Evolutionary conservation across 176 grass and related monocot genomes (phyloP).

Genomic region (Triticum aestivum): IWGSC_CS_RefSeq_v2.1 NC_057796.1:497661313-497661812

Average conservation of each 20-base stretch:
- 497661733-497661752: constrained; percentile 40
- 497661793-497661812: constrained; percentile 82
- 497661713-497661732: no score
- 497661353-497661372: background rate
- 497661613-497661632: constrained; percentile 84
- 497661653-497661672: constrained; percentile 23
- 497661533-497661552: background rate
- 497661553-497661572: no score
- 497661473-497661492: constrained; percentile 71
- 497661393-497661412: background rate
- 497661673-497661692: no score
- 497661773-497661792: constrained; percentile 68
- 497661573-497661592: background rate
- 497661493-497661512: constrained; percentile 86
- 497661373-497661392: background rate
- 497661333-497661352: constrained; percentile 2
- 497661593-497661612: background rate
- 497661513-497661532: constrained; percentile 96
- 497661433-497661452: constrained; percentile 83
- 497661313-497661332: constrained; percentile 83
- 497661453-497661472: constrained; percentile 92
- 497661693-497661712: no score
- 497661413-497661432: background rate
- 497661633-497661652: constrained; percentile 79
- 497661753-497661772: constrained; percentile 81